Percentiles rank a stretch among this genome's conserved stretches.
These are phyloP conservation scores for Pythium dissimile DNA, from an alignment of 352 stramenopile genomes.

Conservation along the genomic window DNA sequence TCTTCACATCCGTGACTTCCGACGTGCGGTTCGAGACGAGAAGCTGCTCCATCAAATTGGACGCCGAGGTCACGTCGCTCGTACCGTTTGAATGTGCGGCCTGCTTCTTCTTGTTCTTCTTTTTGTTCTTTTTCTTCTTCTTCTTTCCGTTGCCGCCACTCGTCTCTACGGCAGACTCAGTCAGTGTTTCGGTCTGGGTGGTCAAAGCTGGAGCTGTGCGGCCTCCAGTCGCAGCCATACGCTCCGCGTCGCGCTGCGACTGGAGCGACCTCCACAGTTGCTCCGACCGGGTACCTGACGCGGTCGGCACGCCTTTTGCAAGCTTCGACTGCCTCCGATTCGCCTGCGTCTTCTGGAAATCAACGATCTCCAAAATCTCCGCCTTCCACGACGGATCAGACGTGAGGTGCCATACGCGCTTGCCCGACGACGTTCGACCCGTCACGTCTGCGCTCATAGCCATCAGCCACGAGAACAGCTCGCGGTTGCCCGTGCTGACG, in stretches of 20 bases:
- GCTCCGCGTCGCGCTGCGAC: neutral
- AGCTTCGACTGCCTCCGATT: neutral
- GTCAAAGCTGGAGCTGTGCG: too few species aligned
- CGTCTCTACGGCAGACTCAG: too few species aligned
- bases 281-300: neutral
- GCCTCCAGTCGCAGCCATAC: neutral
- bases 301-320: too few species aligned
- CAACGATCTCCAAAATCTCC: neutral
- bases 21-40: neutral
- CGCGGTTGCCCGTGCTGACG: neutral
- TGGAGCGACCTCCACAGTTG: neutral
- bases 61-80: neutral
- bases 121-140: constrained; percentile 3
- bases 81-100: neutral
- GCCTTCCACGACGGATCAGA: neutral
- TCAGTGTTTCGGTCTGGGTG: too few species aligned
- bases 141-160: neutral
- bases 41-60: neutral
- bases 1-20: too few species aligned
- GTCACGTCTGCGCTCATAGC: neutral
- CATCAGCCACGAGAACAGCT: neutral
- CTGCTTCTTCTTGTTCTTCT: constrained; percentile 3
- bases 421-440: neutral
- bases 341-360: neutral
- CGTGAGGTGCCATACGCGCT: constrained; percentile 2